phyloP scores from a whole-genome alignment of 208 protist species.

The Wallacemonas collosoma region DNA sequence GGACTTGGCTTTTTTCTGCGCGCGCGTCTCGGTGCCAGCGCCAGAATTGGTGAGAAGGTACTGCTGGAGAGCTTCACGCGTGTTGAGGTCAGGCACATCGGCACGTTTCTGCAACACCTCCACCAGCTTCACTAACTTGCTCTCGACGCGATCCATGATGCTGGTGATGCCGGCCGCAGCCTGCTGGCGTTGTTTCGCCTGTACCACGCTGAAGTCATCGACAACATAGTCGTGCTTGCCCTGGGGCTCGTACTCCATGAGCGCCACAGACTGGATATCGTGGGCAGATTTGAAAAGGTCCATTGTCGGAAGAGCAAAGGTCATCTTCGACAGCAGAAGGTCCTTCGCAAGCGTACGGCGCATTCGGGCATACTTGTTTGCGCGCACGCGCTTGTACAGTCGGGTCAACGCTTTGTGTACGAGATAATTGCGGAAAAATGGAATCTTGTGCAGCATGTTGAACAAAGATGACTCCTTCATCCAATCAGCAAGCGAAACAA shows the following conservation, averaged over 20 bases:
- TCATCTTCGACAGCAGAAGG: conserved; percentile 84
- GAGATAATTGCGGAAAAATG: conserved; percentile 92
- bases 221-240: conserved; percentile 90
- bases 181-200: conserved; percentile 76
- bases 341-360: conserved; percentile 69
- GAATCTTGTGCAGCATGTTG: conserved; percentile 91
- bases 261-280: conserved; percentile 71
- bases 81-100: conserved; percentile 93
- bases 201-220: conserved; percentile 79
- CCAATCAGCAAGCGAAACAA: conserved; percentile 92
- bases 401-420: conserved; percentile 91
- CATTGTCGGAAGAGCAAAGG: conserved; percentile 79
- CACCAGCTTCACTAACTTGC: conserved; percentile 81
- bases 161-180: conserved; percentile 50
- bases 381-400: conserved; percentile 75
- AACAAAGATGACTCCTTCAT: conserved; percentile 93
- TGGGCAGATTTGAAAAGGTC: conserved; percentile 81
- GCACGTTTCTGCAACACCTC: conserved; percentile 79
- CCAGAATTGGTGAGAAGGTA: conserved; percentile 85
- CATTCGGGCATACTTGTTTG: conserved; percentile 74
- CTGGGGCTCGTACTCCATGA: conserved; percentile 81
- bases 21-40: conserved; percentile 42
- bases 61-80: conserved; percentile 88
- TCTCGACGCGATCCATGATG: conserved; percentile 83
- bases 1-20: conserved; percentile 83